A percentile compares a stretch with the other conserved stretches of the same genome.
These are phyloP conservation scores for Spizellomyces punctatus DNA, from an alignment of 192 early-diverging fungal species.

Conservation along the genomic window DNA sequence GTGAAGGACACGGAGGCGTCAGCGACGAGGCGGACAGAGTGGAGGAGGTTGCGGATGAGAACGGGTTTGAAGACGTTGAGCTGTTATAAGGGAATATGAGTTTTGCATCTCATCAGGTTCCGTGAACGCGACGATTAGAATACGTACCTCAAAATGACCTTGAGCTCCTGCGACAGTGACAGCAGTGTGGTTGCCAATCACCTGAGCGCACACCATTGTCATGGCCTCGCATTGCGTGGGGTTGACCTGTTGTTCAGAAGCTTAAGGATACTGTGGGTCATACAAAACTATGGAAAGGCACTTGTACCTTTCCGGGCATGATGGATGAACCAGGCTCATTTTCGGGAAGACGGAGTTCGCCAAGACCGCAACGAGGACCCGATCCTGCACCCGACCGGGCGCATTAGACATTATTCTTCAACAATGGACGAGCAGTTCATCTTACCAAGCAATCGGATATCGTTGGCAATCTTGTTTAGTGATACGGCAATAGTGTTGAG, in stretches of 20 bases:
- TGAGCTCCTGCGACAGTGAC: conserved; percentile 91
- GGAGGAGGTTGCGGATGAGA: conserved; percentile 96
- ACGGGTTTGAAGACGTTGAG: conserved; percentile 99
- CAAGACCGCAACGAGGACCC: conserved; percentile 96
- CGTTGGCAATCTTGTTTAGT: conserved; percentile 99
- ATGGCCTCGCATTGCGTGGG: conserved; percentile 99
- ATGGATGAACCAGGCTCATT: conserved; percentile 99
- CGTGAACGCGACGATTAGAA: no score
- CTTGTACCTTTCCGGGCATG: conserved; percentile 89
- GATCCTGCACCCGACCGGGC: conserved; percentile 38
- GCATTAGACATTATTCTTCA: neutral
- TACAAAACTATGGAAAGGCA: no score
- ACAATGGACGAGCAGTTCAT: no score
- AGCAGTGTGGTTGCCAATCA: conserved; percentile 98
- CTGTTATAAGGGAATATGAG: conserved; percentile 31
- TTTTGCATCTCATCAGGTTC: neutral
- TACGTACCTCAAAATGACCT: conserved; percentile 89
- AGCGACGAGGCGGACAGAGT: conserved; percentile 84
- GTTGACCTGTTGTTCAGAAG: conserved; percentile 69
- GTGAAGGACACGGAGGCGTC: conserved; percentile 93
- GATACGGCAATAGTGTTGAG: conserved; percentile 94
- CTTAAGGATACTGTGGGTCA: neutral
- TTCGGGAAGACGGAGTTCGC: conserved; percentile 94
- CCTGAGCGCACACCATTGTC: conserved; percentile 99
- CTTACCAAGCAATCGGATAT: conserved; percentile 87